Conservation (phyloP, 371 early-diverging fungal species). For the Haplosporangium sp. region DNA sequence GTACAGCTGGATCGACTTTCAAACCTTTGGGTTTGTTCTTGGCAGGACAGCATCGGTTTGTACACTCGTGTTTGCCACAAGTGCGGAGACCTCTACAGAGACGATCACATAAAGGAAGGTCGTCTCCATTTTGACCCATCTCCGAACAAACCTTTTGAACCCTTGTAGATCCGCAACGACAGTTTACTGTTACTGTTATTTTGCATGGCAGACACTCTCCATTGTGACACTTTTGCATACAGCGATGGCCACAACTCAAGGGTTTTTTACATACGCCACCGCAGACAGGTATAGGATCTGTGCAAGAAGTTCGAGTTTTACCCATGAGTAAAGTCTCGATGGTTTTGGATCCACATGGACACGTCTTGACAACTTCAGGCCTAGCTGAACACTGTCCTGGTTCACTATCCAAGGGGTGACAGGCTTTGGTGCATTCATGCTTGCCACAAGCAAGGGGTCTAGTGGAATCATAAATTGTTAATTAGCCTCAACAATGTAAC, state of each 20-base stretch:
- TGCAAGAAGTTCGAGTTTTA: slow-evolving; percentile 67
- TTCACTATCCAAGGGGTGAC: slow-evolving; percentile 73
- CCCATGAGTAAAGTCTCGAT: slow-evolving; percentile 56
- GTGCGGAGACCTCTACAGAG: slow-evolving; percentile 69
- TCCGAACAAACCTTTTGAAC: slow-evolving; percentile 64
- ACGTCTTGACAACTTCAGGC: slow-evolving; percentile 71
- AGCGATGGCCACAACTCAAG: slow-evolving; percentile 80
- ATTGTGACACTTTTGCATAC: slow-evolving; percentile 78
- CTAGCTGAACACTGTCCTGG: slow-evolving; percentile 77
- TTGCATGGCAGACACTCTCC: slow-evolving; percentile 81
- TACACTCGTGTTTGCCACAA: slow-evolving; percentile 80
- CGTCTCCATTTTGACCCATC: slow-evolving; percentile 27
- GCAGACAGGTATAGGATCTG: slow-evolving; percentile 87
- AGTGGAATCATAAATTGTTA: neutral
- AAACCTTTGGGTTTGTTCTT: slow-evolving; percentile 45
- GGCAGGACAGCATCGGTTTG: slow-evolving; percentile 67
- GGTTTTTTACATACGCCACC: slow-evolving; percentile 70
- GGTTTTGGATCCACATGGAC: slow-evolving; percentile 84
- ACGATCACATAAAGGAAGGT: slow-evolving; percentile 71
- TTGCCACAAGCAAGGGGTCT: slow-evolving; percentile 75
- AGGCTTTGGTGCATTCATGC: slow-evolving; percentile 79
- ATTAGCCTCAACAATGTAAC: too few species aligned
- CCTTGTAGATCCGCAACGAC: slow-evolving; percentile 73
- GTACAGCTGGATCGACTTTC: slow-evolving; percentile 14
- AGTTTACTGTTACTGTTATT: slow-evolving; percentile 61